These are phyloP conservation scores for Penicillium egyptiacum DNA, from an alignment of 495 filamentous ascomycete genomes.

Conservation along the genomic window DNA sequence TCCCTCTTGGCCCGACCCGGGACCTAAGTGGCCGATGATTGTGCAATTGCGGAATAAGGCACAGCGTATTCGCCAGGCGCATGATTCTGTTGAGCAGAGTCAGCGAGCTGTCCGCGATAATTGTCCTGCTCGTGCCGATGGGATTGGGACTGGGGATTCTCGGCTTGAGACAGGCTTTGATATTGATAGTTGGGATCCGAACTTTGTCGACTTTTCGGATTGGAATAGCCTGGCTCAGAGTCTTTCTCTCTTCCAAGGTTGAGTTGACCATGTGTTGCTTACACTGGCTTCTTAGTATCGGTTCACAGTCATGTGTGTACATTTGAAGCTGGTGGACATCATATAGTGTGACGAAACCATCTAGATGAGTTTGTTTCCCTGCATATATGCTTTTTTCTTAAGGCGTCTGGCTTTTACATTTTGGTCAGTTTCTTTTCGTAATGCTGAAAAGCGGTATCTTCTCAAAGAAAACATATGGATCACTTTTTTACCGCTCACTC, in stretches of 20 bases:
- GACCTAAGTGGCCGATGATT: slow-evolving; percentile 28
- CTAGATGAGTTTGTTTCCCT: too few relatives aligned
- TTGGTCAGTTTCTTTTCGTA: too few relatives aligned
- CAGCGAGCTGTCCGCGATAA: background rate
- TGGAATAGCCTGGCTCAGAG: slow-evolving; percentile 27
- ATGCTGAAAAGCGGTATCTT: too few relatives aligned
- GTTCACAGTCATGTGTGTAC: too few relatives aligned
- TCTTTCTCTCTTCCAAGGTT: slow-evolving; percentile 8
- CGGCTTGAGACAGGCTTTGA: slow-evolving; percentile 12
- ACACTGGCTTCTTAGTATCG: too few relatives aligned
- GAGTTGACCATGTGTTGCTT: background rate
- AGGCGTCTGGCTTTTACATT: too few relatives aligned
- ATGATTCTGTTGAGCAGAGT: background rate
- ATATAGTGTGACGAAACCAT: too few relatives aligned
- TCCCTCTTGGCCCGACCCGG: slow-evolving; percentile 17
- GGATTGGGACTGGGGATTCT: background rate
- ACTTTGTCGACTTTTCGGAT: slow-evolving; percentile 24
- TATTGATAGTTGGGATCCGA: slow-evolving; percentile 23
- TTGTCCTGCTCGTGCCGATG: background rate
- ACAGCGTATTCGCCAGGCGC: slow-evolving; percentile 18
- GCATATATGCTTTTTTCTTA: too few relatives aligned
- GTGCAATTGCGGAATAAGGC: slow-evolving; percentile 30
- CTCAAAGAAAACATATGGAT: background rate
- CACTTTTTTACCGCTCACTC: background rate
- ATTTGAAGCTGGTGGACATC: too few relatives aligned